Conservation (phyloP, 2,329 filamentous ascomycete species). For the Lachnellula cervina region DNA sequence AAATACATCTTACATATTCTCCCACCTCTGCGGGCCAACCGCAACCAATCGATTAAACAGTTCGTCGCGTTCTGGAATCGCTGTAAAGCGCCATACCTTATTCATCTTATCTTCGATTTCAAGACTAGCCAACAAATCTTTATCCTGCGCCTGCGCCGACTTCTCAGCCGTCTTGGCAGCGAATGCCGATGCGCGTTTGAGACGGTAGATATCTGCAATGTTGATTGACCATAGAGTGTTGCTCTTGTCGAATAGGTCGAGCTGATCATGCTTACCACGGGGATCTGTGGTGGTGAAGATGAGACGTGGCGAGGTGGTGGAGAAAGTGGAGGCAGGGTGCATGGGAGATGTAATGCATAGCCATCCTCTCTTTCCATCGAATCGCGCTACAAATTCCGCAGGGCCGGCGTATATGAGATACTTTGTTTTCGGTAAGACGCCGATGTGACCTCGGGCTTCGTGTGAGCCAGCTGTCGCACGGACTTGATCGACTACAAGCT, state of each 20-base stretch:
- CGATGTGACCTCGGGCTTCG: constrained; percentile 62
- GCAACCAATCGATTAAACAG: constrained; percentile 71
- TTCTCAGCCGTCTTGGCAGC: constrained; percentile 77
- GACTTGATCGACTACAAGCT: not conserved
- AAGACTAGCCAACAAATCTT: constrained; percentile 64
- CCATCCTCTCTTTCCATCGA: constrained; percentile 64
- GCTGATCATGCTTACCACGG: not conserved
- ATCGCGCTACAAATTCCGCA: constrained; percentile 66
- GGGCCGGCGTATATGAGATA: constrained; percentile 53
- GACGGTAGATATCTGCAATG: constrained; percentile 61
- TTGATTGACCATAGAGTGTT: constrained; percentile 56
- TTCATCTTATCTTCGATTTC: constrained; percentile 51
- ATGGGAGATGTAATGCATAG: constrained; percentile 50
- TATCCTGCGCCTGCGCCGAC: constrained; percentile 64
- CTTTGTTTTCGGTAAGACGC: constrained; percentile 49
- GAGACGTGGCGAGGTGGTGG: constrained; percentile 55
- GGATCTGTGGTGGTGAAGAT: constrained; percentile 30
- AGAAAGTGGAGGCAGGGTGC: constrained; percentile 26
- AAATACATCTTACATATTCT: constrained; percentile 50
- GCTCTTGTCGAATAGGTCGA: not conserved
- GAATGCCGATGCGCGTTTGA: constrained; percentile 68
- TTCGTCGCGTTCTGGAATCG: constrained; percentile 65
- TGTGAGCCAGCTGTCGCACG: constrained; percentile 53
- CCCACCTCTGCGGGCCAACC: constrained; percentile 79
- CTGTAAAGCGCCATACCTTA: constrained; percentile 56